Evolutionary conservation across 768 basidiomycete species (phyloP).

Genomic region (Tephrocybe sp.): DNA sequence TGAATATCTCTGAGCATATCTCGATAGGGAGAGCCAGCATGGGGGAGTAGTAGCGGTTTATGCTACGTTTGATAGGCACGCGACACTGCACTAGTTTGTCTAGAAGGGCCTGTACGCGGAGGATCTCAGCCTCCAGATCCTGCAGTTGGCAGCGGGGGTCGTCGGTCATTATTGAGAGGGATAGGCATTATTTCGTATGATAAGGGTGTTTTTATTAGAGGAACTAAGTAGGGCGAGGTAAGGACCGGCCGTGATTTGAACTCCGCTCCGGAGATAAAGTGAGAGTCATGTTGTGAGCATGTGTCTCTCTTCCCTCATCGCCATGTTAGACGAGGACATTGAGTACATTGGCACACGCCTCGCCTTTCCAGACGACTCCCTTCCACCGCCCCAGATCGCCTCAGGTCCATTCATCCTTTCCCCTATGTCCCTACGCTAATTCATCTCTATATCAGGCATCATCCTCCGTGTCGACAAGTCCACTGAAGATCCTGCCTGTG

Average conservation of each 20-base stretch:
- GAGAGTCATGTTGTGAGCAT: slow-evolving; percentile 13
- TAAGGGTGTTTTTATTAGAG: slow-evolving; percentile 3
- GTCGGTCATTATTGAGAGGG: slow-evolving; percentile 4
- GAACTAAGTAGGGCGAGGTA: too few relatives aligned
- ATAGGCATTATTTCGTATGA: slow-evolving; percentile 1
- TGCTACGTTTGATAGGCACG: slow-evolving; percentile 17
- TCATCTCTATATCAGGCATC: slow-evolving; percentile 44
- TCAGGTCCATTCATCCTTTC: too few relatives aligned
- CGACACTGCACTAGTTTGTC: slow-evolving; percentile 14
- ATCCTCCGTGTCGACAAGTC: slow-evolving; percentile 57
- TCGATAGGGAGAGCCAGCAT: slow-evolving; percentile 20
- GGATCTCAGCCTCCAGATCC: slow-evolving; percentile 17
- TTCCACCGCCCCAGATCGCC: slow-evolving; percentile 27
- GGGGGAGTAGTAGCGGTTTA: slow-evolving; percentile 14
- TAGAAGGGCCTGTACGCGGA: slow-evolving; percentile 10
- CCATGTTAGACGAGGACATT: slow-evolving; percentile 58
- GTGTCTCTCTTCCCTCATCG: slow-evolving; percentile 12
- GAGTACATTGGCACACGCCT: slow-evolving; percentile 52
- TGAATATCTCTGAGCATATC: slow-evolving; percentile 21
- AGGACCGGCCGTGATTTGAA: slow-evolving; percentile 14
- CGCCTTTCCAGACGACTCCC: too few relatives aligned
- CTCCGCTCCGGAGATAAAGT: slow-evolving; percentile 19
- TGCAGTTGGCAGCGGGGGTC: slow-evolving; percentile 17
- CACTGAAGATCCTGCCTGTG: slow-evolving; percentile 42
- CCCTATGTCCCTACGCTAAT: too few relatives aligned